Conservation (phyloP, 345 rosid species). For the Aquilaria yunnanensis region DNA sequence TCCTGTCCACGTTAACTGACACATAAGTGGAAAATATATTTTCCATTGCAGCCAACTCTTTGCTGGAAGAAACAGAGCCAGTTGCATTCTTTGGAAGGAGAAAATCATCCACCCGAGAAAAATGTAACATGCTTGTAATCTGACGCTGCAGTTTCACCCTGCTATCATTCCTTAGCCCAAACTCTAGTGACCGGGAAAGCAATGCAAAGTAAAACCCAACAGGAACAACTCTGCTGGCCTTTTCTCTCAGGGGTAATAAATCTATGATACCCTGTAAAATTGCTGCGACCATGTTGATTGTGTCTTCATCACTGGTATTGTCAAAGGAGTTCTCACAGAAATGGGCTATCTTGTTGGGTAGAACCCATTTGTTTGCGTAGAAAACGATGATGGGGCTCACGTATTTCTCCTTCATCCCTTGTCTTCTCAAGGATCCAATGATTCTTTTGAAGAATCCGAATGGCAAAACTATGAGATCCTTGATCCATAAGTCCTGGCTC, state of each 20-base stretch:
- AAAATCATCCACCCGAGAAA: slow-evolving; percentile 47
- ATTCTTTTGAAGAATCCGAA: slow-evolving; percentile 66
- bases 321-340: slow-evolving; percentile 33
- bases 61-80: slow-evolving; percentile 32
- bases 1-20: slow-evolving; percentile 24
- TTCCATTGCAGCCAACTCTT: slow-evolving; percentile 52
- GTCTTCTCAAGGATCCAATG: slow-evolving; percentile 64
- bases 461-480: slow-evolving; percentile 63
- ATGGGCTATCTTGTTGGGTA: slow-evolving; percentile 34
- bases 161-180: slow-evolving; percentile 34
- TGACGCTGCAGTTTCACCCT: slow-evolving; percentile 45
- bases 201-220: slow-evolving; percentile 67
- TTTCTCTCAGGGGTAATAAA: slow-evolving; percentile 47
- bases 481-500: slow-evolving; percentile 62
- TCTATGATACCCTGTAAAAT: slow-evolving; percentile 50
- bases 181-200: slow-evolving; percentile 42
- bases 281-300: slow-evolving; percentile 16
- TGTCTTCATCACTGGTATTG: slow-evolving; percentile 9
- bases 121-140: slow-evolving; percentile 42
- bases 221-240: slow-evolving; percentile 45
- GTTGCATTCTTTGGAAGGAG: slow-evolving; percentile 31
- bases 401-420: slow-evolving; percentile 81
- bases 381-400: slow-evolving; percentile 59
- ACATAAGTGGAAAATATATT: slow-evolving; percentile 42
- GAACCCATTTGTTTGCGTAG: slow-evolving; percentile 52